A percentile compares a stretch with the other conserved stretches of the same genome.
Evolutionary conservation across 371 early-diverging fungal genomes (phyloP).

Genomic region (Circinella umbellata): DNA sequence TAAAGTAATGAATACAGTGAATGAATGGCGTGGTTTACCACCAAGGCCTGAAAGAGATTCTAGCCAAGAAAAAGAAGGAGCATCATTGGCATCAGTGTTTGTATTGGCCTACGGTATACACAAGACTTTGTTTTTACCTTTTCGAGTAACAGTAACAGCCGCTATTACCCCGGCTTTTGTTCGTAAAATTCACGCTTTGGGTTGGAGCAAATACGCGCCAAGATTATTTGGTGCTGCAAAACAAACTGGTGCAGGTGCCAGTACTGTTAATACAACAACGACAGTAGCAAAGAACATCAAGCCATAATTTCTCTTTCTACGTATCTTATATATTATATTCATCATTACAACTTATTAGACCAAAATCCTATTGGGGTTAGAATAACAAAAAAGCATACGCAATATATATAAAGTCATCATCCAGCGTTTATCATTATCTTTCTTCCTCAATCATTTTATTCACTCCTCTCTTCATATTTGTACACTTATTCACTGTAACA

Average conservation of each 20-base stretch:
- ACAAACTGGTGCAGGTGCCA: background rate
- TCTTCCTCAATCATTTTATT: no score
- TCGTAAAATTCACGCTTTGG: constrained; percentile 43
- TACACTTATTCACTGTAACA: constrained; percentile 4
- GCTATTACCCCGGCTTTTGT: constrained; percentile 51
- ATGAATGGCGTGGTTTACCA: constrained; percentile 14
- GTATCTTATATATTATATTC: no score
- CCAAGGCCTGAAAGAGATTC: constrained; percentile 9
- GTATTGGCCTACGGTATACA: constrained; percentile 55
- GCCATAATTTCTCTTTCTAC: background rate
- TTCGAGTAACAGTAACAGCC: constrained; percentile 50
- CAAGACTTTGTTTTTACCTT: constrained; percentile 52
- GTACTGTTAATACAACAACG: background rate
- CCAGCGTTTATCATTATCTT: background rate
- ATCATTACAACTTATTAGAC: background rate
- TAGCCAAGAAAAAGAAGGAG: constrained; percentile 20
- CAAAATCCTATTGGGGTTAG: background rate
- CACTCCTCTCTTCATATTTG: background rate
- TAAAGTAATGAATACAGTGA: constrained; percentile 24
- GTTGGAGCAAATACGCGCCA: constrained; percentile 46
- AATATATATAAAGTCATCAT: background rate
- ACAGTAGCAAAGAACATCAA: background rate
- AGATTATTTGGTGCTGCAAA: constrained; percentile 26
- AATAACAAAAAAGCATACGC: background rate
- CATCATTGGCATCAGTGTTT: constrained; percentile 49